These are phyloP conservation scores for Solanum sparsipilum DNA, from an alignment of 257 asterid species.

Conservation along the genomic window DNA sequence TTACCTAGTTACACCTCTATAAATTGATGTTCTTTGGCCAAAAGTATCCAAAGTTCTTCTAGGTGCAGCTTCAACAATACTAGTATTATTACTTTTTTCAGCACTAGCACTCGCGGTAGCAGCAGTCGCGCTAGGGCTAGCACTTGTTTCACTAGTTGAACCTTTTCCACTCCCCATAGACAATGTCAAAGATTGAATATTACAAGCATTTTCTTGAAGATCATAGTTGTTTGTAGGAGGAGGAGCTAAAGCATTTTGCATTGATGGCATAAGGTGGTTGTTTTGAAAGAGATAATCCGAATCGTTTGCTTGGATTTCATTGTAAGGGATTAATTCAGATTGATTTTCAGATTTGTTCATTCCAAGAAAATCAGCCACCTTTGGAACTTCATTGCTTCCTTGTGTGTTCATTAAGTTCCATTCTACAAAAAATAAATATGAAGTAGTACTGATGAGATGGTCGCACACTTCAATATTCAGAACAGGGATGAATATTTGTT, in stretches of 20 bases:
- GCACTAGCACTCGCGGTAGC: constrained; percentile 16
- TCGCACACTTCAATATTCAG: background rate
- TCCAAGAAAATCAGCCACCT: constrained; percentile 78
- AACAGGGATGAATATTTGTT: background rate
- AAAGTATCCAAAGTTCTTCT: constrained; percentile 69
- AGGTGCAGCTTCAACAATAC: constrained; percentile 56
- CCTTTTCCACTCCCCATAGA: constrained; percentile 78
- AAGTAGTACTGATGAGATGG: background rate
- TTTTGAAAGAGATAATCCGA: constrained; percentile 40
- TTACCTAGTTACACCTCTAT: constrained; percentile 91
- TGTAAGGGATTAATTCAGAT: constrained; percentile 38
- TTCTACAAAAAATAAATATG: constrained; percentile 9
- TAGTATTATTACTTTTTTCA: constrained; percentile 35
- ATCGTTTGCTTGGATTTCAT: constrained; percentile 36
- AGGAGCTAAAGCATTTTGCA: constrained; percentile 21
- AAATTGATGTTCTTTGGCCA: constrained; percentile 93
- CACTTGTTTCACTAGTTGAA: constrained; percentile 29
- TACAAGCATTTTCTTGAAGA: constrained; percentile 41
- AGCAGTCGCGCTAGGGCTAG: background rate
- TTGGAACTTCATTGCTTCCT: constrained; percentile 46
- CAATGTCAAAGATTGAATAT: constrained; percentile 62
- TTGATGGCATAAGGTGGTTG: constrained; percentile 27
- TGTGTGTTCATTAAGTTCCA: constrained; percentile 52
- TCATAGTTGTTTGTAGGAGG: constrained; percentile 15
- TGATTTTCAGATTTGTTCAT: constrained; percentile 29